These are phyloP conservation scores for Gentiana macrophylla DNA, from an alignment of 257 asterid genomes.

Conservation along the genomic window DNA sequence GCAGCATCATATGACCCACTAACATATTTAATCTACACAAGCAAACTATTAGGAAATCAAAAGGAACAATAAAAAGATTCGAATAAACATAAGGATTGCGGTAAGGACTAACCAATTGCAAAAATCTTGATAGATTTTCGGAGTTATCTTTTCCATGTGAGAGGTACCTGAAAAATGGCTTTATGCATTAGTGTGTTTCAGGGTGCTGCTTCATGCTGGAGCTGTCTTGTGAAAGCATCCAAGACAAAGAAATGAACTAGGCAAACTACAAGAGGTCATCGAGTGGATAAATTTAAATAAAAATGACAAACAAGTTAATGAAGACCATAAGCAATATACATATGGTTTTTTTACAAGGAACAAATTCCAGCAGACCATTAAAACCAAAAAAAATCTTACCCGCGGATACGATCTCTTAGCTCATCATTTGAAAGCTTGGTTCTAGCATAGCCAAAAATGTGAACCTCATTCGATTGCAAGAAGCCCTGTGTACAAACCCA, in stretches of 20 bases:
- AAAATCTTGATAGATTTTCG: constrained; percentile 44
- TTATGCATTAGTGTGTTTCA: too few relatives aligned
- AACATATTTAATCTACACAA: constrained; percentile 70
- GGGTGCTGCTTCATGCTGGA: too few relatives aligned
- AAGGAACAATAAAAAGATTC: background rate
- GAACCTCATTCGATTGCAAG: constrained; percentile 66
- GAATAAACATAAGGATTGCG: constrained; percentile 1
- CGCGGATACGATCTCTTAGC: constrained; percentile 64
- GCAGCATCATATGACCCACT: constrained; percentile 85
- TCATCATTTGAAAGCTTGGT: constrained; percentile 76
- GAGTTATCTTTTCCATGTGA: constrained; percentile 41
- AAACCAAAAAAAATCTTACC: constrained; percentile 31
- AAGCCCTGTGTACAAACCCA: constrained; percentile 50
- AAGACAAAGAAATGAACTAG: background rate
- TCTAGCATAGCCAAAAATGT: constrained; percentile 95
- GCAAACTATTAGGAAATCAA: constrained; percentile 3
- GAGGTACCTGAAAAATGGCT: constrained; percentile 46
- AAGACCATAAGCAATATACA: background rate
- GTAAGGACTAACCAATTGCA: constrained; percentile 61
- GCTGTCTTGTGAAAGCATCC: background rate
- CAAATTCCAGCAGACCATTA: background rate
- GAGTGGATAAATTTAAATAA: background rate
- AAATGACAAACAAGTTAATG: background rate
- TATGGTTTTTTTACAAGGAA: background rate
- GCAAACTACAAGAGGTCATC: too few relatives aligned